Percentiles rank a stretch among this genome's conserved stretches.
These are phyloP conservation scores for Pleoardoris graminearum DNA, from an alignment of 2,329 filamentous ascomycete species.

Conservation along the genomic window DNA sequence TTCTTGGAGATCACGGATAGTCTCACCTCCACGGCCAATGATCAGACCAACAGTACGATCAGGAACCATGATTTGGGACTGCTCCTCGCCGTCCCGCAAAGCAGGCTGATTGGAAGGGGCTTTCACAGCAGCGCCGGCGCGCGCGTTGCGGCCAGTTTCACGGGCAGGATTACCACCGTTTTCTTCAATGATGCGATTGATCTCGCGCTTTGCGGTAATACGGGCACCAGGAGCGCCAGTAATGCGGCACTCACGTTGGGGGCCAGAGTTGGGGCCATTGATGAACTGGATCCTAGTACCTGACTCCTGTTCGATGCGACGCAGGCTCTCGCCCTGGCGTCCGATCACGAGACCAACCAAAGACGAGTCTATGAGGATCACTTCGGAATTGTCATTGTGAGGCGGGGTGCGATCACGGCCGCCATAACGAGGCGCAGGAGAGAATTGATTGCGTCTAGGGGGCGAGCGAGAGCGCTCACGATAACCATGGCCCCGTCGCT, in stretches of 20 bases:
- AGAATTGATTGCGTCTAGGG: slow-evolving; percentile 62
- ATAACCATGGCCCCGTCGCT: slow-evolving; percentile 69
- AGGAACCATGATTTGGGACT: slow-evolving; percentile 91
- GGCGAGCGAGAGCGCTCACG: slow-evolving; percentile 75
- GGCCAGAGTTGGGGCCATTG: slow-evolving; percentile 72
- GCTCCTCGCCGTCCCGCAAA: slow-evolving; percentile 78
- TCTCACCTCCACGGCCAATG: slow-evolving; percentile 91
- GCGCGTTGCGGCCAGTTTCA: slow-evolving; percentile 43
- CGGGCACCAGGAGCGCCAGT: slow-evolving; percentile 72
- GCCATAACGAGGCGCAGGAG: slow-evolving; percentile 56
- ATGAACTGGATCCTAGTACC: slow-evolving; percentile 87
- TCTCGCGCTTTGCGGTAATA: slow-evolving; percentile 77
- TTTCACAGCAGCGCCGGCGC: slow-evolving; percentile 47
- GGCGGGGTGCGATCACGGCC: slow-evolving; percentile 63
- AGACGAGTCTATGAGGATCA: slow-evolving; percentile 82
- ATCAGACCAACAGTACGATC: slow-evolving; percentile 91
- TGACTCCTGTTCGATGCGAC: slow-evolving; percentile 81
- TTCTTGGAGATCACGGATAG: slow-evolving; percentile 89
- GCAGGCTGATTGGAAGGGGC: slow-evolving; percentile 48
- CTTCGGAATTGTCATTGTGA: slow-evolving; percentile 73
- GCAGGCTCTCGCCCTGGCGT: slow-evolving; percentile 83
- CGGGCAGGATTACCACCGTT: slow-evolving; percentile 63
- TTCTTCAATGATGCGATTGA: slow-evolving; percentile 86
- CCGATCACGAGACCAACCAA: slow-evolving; percentile 90
- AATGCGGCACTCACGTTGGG: slow-evolving; percentile 83